Evolutionary conservation across 305 asterid genomes (phyloP), one percentile per base, ranked within the genome.

Genomic region (Fraxinus angustifolia): DNA sequence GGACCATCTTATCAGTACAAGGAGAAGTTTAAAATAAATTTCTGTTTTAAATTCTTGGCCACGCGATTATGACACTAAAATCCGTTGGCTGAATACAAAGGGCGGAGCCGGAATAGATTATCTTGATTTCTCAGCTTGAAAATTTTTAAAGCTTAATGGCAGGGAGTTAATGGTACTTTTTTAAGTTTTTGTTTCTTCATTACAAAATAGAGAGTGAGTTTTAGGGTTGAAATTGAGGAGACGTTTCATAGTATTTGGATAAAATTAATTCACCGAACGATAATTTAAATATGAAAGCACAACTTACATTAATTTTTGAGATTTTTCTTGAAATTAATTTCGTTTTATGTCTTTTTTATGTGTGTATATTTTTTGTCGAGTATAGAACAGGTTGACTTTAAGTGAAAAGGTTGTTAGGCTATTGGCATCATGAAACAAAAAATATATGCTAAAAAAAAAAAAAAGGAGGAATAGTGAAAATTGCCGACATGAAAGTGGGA

Each of bases 401-500:
- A 50, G 38, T 82, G 75, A 76, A 76, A 80, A 79, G 80, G 85
- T 56, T 79, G 86, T 82, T 86, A 56, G 75, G 77, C 4, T 78
- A 77, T 74, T 82, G 76, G 38, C 82, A 85, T 76, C 83, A 79
- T 60, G 48, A 79, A 76, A 70, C 78, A 78, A 77, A 78, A 85
- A 82, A 53, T 48, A 76, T 76, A 28, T 76, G 40, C 8, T 45
- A 12, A 12, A 17, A 42, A 21, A 50, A 60, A 65, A 14, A 8
- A 77, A 2, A 77, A 4, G 68, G 78, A 14, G 67, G 0, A 36
- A 36, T 1, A 50, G 35, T 42, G 36, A 35, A 62, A 73, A 78
- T 79, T 85, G 89, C 86, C 83, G 92, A 91, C 97, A 90, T 77
- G 84, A 86, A 82, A 88, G 94, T 79, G 81, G 81, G 87, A 83